Conservation (phyloP, 352 stramenopile genomes). For the Thraustochytrium striatum region DNA sequence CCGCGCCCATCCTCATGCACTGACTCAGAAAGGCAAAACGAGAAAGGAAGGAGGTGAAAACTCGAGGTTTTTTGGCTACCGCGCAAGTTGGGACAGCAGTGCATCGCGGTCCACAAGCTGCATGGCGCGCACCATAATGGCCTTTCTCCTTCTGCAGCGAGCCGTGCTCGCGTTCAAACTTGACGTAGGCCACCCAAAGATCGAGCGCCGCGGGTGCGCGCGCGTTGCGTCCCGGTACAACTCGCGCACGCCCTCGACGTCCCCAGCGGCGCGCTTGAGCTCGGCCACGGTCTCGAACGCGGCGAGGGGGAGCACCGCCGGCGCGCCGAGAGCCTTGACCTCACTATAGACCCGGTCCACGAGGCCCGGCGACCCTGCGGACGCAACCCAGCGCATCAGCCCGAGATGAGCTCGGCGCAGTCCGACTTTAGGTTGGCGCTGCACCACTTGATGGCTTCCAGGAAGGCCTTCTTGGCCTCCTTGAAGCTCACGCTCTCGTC, state of each 20-base stretch:
- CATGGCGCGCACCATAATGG: neutral
- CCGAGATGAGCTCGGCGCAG: neutral
- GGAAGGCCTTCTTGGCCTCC: neutral
- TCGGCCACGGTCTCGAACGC: neutral
- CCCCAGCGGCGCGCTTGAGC: neutral
- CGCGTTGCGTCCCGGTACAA: neutral
- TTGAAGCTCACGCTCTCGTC: neutral
- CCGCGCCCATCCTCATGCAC: no score
- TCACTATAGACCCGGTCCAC: neutral
- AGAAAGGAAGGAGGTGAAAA: no score
- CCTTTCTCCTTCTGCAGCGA: neutral
- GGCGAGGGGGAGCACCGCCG: neutral
- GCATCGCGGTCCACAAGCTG: neutral
- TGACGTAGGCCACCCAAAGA: conserved; percentile 14
- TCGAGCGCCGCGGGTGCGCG: neutral
- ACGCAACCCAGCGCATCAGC: conserved; percentile 10
- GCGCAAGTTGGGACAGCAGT: no score
- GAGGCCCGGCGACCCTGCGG: neutral
- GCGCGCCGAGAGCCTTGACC: neutral
- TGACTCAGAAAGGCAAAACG: no score
- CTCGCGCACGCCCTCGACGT: neutral
- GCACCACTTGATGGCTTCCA: neutral
- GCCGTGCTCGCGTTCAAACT: conserved; percentile 22
- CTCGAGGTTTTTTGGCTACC: no score
- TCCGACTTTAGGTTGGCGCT: neutral